Evolutionary conservation across 2,329 filamentous ascomycete genomes (phyloP), one percentile per base, ranked within the genome.

Genomic region (Botrytis galanthina): DNA sequence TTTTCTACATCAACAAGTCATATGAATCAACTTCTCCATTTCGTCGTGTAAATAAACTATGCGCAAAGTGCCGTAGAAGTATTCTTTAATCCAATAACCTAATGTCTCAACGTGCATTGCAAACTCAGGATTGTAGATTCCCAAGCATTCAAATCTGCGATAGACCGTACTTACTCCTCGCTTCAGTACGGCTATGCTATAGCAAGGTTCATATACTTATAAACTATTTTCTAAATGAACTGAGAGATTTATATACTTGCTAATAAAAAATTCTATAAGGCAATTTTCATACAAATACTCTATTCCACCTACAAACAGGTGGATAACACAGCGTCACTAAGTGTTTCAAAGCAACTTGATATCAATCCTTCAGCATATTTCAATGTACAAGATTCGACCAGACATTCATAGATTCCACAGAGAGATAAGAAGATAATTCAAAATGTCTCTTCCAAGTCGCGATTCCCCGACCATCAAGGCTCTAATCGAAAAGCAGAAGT

Each of bases 151-250:
- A 29, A 39, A 42, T 26, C 6, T 42, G 60, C 2, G 14, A 63
- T 18, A 2, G 5, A 9, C 26, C 37, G 61, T 63, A 63, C 0
- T 12, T 12, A 29, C 37, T 44, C 9, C 37, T 63, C 7, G 37
- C 4, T 29, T 29, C 39, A 12, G 8, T 63, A 63, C 37, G 37
- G 37, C 16, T 12, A 5, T 2, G 37, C 16, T 12, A 5, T 2
- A n/a, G n/a, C 6, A 18, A 63, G 18, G n/a, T 22, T 20, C 16
- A 12, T 42, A 29, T 63, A 20, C 9, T 16, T 62, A 63, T 44
- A 12, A 16, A 18, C 0, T 8, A 20, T 5, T 1, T n/a, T 0
- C 0, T n/a, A 6, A 29, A 63, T 5, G 16, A 1, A 42, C 37
- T 20, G 37, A 57, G 26, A 29, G 12, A 29, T 29, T 29, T 12